Conservation (phyloP, 352 stramenopile species). For the Elongisporangium senticosum region DNA sequence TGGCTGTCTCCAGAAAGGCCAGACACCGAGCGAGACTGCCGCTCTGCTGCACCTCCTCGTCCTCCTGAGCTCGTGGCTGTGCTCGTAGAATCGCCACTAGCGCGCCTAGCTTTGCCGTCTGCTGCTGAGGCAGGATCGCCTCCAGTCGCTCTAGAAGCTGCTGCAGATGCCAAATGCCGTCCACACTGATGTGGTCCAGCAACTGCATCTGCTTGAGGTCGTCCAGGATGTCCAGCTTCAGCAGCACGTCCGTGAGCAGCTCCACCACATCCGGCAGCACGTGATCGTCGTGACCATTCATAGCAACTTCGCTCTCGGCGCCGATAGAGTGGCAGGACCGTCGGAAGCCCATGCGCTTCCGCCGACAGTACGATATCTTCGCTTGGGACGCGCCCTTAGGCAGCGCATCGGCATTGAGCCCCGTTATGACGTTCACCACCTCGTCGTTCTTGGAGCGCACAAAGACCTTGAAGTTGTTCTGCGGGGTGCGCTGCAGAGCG, state of each 20-base stretch:
- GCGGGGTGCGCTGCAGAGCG: constrained; percentile 69
- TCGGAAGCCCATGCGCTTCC: constrained; percentile 71
- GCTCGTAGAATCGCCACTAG: constrained; percentile 21
- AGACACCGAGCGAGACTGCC: constrained; percentile 41
- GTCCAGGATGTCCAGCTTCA: constrained; percentile 64
- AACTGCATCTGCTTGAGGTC: constrained; percentile 82
- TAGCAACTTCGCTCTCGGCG: constrained; percentile 34
- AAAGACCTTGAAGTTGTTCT: constrained; percentile 90
- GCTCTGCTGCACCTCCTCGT: constrained; percentile 32
- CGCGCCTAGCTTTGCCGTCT: neutral
- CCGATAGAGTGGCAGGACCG: constrained; percentile 74
- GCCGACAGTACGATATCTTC: constrained; percentile 61
- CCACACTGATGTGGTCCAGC: constrained; percentile 75
- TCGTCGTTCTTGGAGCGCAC: constrained; percentile 74
- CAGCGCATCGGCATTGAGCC: constrained; percentile 55
- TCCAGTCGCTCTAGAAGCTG: constrained; percentile 39
- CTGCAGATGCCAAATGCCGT: constrained; percentile 69
- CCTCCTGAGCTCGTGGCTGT: constrained; percentile 10
- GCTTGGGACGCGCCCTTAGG: constrained; percentile 61
- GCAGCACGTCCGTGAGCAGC: constrained; percentile 68
- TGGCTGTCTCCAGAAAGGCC: constrained; percentile 42
- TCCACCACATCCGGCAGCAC: constrained; percentile 67
- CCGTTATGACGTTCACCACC: constrained; percentile 75
- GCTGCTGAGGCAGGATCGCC: constrained; percentile 8
- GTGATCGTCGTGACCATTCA: constrained; percentile 3